Conservation (phyloP, 345 rosid species). For the Eucalyptus melliodora region DNA sequence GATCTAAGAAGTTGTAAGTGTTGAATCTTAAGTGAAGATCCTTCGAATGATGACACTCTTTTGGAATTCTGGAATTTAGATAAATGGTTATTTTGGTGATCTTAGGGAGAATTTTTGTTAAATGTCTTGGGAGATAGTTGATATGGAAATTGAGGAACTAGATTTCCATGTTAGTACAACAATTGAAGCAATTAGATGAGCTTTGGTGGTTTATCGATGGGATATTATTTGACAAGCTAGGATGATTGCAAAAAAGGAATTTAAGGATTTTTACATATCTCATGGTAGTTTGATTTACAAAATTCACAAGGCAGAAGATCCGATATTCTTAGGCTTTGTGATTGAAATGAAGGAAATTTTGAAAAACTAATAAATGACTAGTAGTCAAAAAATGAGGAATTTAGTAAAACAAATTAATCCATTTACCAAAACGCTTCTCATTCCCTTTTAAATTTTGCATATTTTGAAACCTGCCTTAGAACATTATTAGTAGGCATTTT, state of each 20-base stretch:
- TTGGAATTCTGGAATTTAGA: neutral
- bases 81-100: neutral
- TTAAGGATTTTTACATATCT: neutral
- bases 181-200: neutral
- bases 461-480: too few relatives aligned
- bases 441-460: too few relatives aligned
- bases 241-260: neutral
- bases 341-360: too few relatives aligned
- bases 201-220: neutral
- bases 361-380: neutral
- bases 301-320: too few relatives aligned
- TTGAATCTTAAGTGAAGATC: neutral
- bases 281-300: neutral
- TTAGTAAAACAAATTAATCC: neutral
- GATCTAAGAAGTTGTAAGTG: neutral
- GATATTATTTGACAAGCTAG: neutral
- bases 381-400: neutral
- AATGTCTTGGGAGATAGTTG: neutral
- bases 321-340: too few relatives aligned
- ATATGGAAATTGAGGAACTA: neutral
- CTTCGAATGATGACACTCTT: neutral
- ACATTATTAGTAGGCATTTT: too few relatives aligned
- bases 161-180: neutral
- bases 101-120: neutral
- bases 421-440: neutral